phyloP scores from a whole-genome alignment of 2,329 filamentous ascomycete species.

The Orbilia brochopaga region DNA sequence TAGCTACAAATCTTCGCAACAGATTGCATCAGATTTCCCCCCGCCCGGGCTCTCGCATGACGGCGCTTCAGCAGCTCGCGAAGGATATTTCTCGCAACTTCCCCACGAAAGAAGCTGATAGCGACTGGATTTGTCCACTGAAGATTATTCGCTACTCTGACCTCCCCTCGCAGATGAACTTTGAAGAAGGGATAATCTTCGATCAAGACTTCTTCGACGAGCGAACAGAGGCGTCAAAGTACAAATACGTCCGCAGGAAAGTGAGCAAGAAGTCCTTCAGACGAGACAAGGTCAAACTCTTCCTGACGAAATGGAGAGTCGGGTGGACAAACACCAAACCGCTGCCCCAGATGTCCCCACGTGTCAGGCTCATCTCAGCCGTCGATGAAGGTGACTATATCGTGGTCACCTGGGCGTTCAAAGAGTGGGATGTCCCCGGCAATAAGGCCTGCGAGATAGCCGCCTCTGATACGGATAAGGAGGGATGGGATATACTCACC shows the following conservation, averaged over 20 bases:
- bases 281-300: slow-evolving; percentile 21
- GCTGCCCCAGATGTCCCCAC: slow-evolving; percentile 33
- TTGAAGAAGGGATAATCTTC: not conserved
- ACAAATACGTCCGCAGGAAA: slow-evolving; percentile 9
- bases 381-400: slow-evolving; percentile 1
- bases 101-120: not conserved
- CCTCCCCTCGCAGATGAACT: slow-evolving; percentile 22
- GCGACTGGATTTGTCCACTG: not conserved
- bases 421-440: slow-evolving; percentile 3
- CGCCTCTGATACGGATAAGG: not conserved
- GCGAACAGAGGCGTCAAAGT: not conserved
- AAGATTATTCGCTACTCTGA: slow-evolving; percentile 9
- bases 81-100: slow-evolving; percentile 3
- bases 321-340: slow-evolving; percentile 15
- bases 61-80: not conserved
- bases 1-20: slow-evolving; percentile 14
- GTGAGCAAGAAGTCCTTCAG: slow-evolving; percentile 11
- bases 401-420: slow-evolving; percentile 6
- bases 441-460: not conserved
- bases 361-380: slow-evolving; percentile 10
- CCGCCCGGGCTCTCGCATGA: no score
- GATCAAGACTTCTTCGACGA: slow-evolving; percentile 3
- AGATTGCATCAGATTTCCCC: slow-evolving; percentile 24
- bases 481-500: slow-evolving; percentile 1
- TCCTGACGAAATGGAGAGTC: slow-evolving; percentile 15